phyloP scores from a whole-genome alignment of 2,329 filamentous ascomycete genomes.

The Nannizziopsis barbatae region DNA sequence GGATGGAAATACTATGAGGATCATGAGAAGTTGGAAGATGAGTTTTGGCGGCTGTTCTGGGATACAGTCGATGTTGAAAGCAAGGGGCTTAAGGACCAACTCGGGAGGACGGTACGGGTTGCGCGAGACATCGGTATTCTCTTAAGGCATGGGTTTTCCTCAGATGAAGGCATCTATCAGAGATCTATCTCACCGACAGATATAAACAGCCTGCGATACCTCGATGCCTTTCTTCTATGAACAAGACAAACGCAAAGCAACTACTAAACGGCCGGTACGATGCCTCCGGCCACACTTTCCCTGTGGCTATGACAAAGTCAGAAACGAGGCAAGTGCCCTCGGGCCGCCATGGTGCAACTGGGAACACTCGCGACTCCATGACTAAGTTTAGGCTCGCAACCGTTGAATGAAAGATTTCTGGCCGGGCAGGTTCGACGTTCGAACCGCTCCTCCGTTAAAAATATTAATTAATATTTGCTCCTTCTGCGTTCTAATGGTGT shows the following conservation, averaged over 20 bases:
- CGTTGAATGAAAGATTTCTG: too few relatives aligned
- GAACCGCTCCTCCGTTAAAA: too few relatives aligned
- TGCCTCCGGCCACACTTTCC: too few relatives aligned
- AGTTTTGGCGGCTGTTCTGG: conserved; percentile 8
- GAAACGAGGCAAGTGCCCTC: too few relatives aligned
- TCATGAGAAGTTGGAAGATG: conserved; percentile 1
- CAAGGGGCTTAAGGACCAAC: background rate
- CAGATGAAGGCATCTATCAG: background rate
- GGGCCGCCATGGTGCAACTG: too few relatives aligned
- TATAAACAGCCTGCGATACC: conserved; percentile 3
- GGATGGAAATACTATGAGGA: conserved; percentile 2
- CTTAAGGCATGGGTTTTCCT: conserved; percentile 1
- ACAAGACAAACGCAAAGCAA: background rate
- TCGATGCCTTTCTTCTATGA: conserved; percentile 5
- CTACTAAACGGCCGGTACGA: too few relatives aligned
- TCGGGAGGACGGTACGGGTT: background rate
- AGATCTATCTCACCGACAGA: background rate
- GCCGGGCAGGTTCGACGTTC: too few relatives aligned
- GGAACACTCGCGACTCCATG: too few relatives aligned
- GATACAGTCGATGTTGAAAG: conserved; percentile 1
- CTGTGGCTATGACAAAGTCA: too few relatives aligned
- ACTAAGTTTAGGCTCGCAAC: too few relatives aligned
- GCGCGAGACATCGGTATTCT: conserved; percentile 1
- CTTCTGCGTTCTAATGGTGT: too few relatives aligned
- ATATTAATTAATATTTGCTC: too few relatives aligned